Evolutionary conservation across 176 grass and related monocot genomes (phyloP).

Genomic region (Carex myosuroides): DNA sequence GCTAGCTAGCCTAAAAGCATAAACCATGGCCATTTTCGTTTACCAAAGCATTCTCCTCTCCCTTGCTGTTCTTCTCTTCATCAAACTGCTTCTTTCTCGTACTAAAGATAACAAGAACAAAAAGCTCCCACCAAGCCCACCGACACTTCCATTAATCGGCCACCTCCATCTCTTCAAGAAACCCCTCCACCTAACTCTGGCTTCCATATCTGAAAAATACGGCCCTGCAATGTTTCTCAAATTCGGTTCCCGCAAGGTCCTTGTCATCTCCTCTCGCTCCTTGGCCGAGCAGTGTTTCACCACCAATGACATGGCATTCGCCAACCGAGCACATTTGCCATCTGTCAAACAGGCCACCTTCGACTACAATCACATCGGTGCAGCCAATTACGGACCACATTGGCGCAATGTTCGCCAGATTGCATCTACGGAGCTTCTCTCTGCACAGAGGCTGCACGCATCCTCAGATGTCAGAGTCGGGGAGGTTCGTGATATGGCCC

Average conservation of each 20-base stretch:
- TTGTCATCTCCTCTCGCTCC: slow-evolving; percentile 9
- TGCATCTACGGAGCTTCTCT: slow-evolving; percentile 11
- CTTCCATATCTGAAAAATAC: neutral
- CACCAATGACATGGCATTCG: slow-evolving; percentile 25
- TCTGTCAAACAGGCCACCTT: neutral
- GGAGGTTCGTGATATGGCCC: neutral
- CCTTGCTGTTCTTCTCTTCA: neutral
- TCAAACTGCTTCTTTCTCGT: neutral
- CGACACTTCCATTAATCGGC: slow-evolving; percentile 10
- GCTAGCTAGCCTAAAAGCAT: no score
- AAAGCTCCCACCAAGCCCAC: slow-evolving; percentile 15
- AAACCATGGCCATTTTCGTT: neutral
- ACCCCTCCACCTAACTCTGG: slow-evolving; percentile 14
- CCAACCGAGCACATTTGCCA: slow-evolving; percentile 21
- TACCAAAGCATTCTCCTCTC: neutral
- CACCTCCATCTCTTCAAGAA: slow-evolving; percentile 31
- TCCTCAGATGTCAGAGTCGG: neutral
- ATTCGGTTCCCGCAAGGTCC: slow-evolving; percentile 15
- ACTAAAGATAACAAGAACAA: neutral
- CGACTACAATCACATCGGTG: neutral
- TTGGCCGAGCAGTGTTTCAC: slow-evolving; percentile 28
- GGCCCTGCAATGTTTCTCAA: slow-evolving; percentile 15
- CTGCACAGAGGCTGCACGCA: neutral
- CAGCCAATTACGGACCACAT: slow-evolving; percentile 8
- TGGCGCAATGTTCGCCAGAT: slow-evolving; percentile 31